phyloP scores from a whole-genome alignment of 306 rosid genomes.

The Hylodesmum podocarpum region DNA sequence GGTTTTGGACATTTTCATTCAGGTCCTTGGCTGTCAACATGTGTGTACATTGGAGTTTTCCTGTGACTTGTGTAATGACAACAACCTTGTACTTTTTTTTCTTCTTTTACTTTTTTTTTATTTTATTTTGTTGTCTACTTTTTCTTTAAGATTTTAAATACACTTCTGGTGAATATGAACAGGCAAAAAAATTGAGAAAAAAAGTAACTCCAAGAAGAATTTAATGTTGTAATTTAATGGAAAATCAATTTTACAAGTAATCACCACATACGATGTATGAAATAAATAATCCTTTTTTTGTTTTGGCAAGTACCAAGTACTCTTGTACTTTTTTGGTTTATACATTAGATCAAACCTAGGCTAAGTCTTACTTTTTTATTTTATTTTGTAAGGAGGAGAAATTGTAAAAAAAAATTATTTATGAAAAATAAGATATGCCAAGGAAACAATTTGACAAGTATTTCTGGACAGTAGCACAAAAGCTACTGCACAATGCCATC shows the following conservation, averaged over 20 bases:
- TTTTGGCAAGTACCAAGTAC: neutral
- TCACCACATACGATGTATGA: neutral
- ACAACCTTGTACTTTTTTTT: slow-evolving; percentile 19
- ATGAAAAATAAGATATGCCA: neutral
- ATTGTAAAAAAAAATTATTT: neutral
- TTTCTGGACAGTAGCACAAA: neutral
- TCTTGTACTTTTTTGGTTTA: neutral
- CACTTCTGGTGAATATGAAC: neutral
- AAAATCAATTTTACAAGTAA: neutral
- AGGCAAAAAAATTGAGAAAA: neutral
- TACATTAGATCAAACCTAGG: neutral
- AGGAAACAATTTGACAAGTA: neutral
- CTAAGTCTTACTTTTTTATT: neutral
- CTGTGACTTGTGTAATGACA: slow-evolving; percentile 33
- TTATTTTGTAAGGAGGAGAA: neutral
- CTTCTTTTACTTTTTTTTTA: neutral
- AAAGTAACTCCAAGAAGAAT: neutral
- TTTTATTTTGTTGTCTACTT: neutral
- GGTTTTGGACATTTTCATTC: slow-evolving; percentile 31
- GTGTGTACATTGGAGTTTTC: slow-evolving; percentile 9
- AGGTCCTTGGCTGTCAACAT: slow-evolving; percentile 29
- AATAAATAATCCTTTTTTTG: neutral
- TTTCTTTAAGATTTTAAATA: neutral
- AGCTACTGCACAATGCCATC: neutral
- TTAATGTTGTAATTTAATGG: neutral